phyloP scores from a whole-genome alignment of 441 rosid genomes.

The Pelargonium cotyledonis region DNA sequence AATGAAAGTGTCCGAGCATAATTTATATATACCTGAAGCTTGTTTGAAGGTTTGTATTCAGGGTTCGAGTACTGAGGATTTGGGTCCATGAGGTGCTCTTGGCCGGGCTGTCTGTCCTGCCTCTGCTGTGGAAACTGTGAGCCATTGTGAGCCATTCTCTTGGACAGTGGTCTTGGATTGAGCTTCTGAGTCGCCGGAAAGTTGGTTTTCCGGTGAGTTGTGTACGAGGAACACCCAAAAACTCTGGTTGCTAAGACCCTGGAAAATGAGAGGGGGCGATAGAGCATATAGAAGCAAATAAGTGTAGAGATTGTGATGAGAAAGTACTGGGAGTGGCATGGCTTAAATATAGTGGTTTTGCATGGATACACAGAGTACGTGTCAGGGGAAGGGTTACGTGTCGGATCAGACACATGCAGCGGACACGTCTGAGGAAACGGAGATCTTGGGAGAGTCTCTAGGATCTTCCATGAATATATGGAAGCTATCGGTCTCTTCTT shows the following conservation, averaged over 20 bases:
- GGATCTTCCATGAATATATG: too few species aligned
- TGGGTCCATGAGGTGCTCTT: slow-evolving; percentile 66
- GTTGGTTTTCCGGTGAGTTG: neutral
- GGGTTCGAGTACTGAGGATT: slow-evolving; percentile 43
- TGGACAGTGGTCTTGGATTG: neutral
- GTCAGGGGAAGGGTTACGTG: slow-evolving; percentile 21
- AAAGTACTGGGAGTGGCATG: neutral
- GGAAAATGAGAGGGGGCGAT: slow-evolving; percentile 13
- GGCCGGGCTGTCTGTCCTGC: slow-evolving; percentile 63
- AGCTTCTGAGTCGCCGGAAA: slow-evolving; percentile 17
- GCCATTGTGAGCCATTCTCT: slow-evolving; percentile 45
- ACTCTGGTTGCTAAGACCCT: neutral
- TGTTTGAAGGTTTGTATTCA: slow-evolving; percentile 58
- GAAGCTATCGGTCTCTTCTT: too few species aligned
- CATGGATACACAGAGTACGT: slow-evolving; percentile 11
- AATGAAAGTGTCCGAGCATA: neutral
- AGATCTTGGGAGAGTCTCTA: too few species aligned
- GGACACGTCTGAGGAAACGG: slow-evolving; percentile 22
- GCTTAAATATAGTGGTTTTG: slow-evolving; percentile 4
- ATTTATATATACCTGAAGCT: slow-evolving; percentile 40
- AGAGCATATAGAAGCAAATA: slow-evolving; percentile 13
- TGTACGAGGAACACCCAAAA: slow-evolving; percentile 14
- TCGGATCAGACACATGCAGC: slow-evolving; percentile 8
- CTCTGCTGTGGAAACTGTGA: slow-evolving; percentile 48
- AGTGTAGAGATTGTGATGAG: neutral